A percentile compares a stretch with the other conserved stretches of the same genome.
Conservation (phyloP, 1,284 basidiomycete species). For the Uromyces viciae-fabae region DNA sequence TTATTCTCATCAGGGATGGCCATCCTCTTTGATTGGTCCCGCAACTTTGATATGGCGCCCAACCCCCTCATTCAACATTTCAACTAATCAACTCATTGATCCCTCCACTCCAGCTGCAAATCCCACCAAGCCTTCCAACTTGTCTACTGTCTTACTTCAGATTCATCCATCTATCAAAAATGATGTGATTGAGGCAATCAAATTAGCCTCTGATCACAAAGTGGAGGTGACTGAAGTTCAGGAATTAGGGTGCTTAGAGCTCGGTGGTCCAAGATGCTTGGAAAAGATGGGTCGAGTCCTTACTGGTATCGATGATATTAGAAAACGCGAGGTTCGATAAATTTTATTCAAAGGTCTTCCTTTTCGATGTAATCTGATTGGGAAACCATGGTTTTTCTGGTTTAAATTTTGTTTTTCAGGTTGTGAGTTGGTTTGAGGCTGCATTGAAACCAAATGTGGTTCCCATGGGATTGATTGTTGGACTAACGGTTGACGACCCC, state of each 20-base stretch:
- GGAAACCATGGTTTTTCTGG: not conserved
- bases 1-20: constrained; percentile 60
- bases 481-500: constrained; percentile 40
- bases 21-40: constrained; percentile 68
- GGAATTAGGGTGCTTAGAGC: constrained; percentile 27
- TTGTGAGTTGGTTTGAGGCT: constrained; percentile 16
- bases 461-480: constrained; percentile 35
- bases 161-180: constrained; percentile 38
- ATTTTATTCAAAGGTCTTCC: too few relatives aligned
- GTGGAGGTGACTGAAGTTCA: not conserved
- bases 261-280: constrained; percentile 21
- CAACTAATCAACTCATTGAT: constrained; percentile 45
- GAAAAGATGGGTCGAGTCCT: constrained; percentile 38
- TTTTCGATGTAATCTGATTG: too few relatives aligned
- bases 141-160: constrained; percentile 29
- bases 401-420: not conserved
- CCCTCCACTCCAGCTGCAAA: constrained; percentile 47
- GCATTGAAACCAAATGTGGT: constrained; percentile 18
- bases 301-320: constrained; percentile 5
- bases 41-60: constrained; percentile 70
- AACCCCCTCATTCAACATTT: constrained; percentile 33
- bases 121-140: not conserved
- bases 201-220: not conserved
- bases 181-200: constrained; percentile 23
- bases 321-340: constrained; percentile 22